Evolutionary conservation across 2,329 filamentous ascomycete species (phyloP).

Genomic region (Paecilomyces niveus): DNA sequence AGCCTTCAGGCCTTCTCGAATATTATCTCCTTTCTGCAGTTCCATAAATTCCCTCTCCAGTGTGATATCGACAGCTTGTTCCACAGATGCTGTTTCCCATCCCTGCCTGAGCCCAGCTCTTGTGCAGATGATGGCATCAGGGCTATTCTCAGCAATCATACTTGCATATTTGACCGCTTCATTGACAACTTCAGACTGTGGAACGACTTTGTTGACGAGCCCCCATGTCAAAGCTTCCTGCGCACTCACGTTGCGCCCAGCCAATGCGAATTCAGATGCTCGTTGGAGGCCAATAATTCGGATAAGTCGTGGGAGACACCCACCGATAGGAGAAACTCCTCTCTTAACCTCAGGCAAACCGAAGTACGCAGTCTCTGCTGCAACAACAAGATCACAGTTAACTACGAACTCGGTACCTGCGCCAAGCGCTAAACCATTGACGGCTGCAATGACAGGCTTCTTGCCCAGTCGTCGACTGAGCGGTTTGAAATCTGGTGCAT

Average conservation of each 20-base stretch:
- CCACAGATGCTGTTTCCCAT: slow-evolving; percentile 58
- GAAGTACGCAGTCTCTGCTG: slow-evolving; percentile 50
- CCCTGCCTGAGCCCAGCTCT: slow-evolving; percentile 59
- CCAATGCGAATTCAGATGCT: slow-evolving; percentile 64
- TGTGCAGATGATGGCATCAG: slow-evolving; percentile 62
- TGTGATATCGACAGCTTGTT: slow-evolving; percentile 50
- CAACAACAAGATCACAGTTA: slow-evolving; percentile 61
- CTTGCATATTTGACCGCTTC: slow-evolving; percentile 54
- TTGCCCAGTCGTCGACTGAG: slow-evolving; percentile 59
- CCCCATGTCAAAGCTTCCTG: slow-evolving; percentile 59
- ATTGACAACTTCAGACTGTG: slow-evolving; percentile 17
- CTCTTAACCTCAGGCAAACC: slow-evolving; percentile 64
- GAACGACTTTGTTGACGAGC: slow-evolving; percentile 60
- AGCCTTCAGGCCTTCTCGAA: slow-evolving; percentile 62
- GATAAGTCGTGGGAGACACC: slow-evolving; percentile 60
- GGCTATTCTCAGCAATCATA: slow-evolving; percentile 55
- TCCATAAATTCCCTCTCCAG: slow-evolving; percentile 48
- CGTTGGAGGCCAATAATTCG: slow-evolving; percentile 61
- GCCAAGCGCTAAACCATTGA: slow-evolving; percentile 68
- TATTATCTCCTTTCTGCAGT: slow-evolving; percentile 58
- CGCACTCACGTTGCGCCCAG: slow-evolving; percentile 54
- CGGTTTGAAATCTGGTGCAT: slow-evolving; percentile 1
- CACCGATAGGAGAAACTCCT: slow-evolving; percentile 65
- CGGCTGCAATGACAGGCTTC: slow-evolving; percentile 70
- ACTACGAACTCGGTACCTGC: slow-evolving; percentile 71